phyloP scores from a whole-genome alignment of 2,329 filamentous ascomycete species.

The Fusarium oxysporum region DNA sequence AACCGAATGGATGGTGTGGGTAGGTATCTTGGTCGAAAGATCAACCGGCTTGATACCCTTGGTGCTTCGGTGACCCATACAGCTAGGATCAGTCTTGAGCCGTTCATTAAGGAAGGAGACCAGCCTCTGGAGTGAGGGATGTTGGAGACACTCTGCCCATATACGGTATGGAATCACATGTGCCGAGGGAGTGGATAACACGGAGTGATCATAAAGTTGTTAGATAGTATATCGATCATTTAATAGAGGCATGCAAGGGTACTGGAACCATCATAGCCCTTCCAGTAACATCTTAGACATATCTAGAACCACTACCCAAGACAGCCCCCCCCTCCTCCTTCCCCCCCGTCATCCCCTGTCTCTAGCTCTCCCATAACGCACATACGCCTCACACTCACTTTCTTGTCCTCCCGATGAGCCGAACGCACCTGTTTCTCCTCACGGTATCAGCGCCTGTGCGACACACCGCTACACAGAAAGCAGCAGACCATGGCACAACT shows the following conservation, averaged over 20 bases:
- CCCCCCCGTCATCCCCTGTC: neutral
- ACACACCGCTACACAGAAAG: slow-evolving; percentile 28
- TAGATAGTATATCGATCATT: slow-evolving; percentile 7
- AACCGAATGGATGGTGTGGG: slow-evolving; percentile 60
- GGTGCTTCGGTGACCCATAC: slow-evolving; percentile 56
- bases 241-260: slow-evolving; percentile 12
- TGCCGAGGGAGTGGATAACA: neutral
- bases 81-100: slow-evolving; percentile 51
- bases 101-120: slow-evolving; percentile 52
- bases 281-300: neutral
- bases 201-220: neutral
- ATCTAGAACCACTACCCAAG: neutral
- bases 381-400: slow-evolving; percentile 13
- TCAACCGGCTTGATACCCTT: slow-evolving; percentile 57
- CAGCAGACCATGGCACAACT: slow-evolving; percentile 23
- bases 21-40: slow-evolving; percentile 55
- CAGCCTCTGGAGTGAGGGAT: slow-evolving; percentile 21
- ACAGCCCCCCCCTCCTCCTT: neutral
- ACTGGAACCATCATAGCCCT: neutral
- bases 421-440: slow-evolving; percentile 22
- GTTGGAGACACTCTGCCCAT: neutral
- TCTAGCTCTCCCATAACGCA: neutral
- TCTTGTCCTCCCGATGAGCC: slow-evolving; percentile 17
- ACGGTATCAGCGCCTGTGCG: slow-evolving; percentile 2
- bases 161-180: slow-evolving; percentile 14